Percentiles rank a stretch among this genome's conserved stretches.
phyloP scores from a whole-genome alignment of 495 filamentous ascomycete species.

The Astrothelium macrocarpum region DNA sequence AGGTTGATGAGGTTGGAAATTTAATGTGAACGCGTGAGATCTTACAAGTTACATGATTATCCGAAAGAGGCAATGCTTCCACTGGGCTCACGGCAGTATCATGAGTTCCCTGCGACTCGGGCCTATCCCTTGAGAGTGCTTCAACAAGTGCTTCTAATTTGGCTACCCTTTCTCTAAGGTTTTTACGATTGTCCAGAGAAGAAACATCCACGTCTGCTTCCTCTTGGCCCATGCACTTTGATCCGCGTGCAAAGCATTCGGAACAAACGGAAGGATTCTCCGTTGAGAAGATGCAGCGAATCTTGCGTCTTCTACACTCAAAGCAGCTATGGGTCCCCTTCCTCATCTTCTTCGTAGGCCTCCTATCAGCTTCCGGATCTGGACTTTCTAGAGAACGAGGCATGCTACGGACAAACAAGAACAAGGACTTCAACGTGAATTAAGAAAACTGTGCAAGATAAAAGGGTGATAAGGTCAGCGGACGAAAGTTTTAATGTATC shows the following conservation, averaged over 20 bases:
- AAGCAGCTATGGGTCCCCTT: conserved; percentile 31
- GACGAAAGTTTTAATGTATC: background rate
- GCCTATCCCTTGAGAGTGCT: conserved; percentile 20
- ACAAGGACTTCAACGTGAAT: background rate
- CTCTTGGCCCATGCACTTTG: conserved; percentile 28
- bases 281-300: conserved; percentile 25
- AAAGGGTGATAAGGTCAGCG: background rate
- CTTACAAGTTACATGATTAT: background rate
- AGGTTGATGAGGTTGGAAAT: too few relatives aligned
- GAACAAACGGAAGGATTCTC: conserved; percentile 27
- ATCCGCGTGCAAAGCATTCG: conserved; percentile 29
- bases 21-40: too few relatives aligned
- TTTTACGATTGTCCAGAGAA: conserved; percentile 28
- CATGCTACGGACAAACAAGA: background rate
- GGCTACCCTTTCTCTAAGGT: conserved; percentile 29
- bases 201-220: conserved; percentile 20
- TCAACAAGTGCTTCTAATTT: conserved; percentile 27
- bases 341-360: conserved; percentile 23
- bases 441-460: background rate
- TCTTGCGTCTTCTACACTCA: conserved; percentile 30
- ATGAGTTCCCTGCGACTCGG: background rate
- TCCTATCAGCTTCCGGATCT: background rate
- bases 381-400: background rate
- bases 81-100: background rate
- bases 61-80: background rate